Evolutionary conservation across 495 filamentous ascomycete species (phyloP).

Genomic region (Neurospora sublineolata): DNA sequence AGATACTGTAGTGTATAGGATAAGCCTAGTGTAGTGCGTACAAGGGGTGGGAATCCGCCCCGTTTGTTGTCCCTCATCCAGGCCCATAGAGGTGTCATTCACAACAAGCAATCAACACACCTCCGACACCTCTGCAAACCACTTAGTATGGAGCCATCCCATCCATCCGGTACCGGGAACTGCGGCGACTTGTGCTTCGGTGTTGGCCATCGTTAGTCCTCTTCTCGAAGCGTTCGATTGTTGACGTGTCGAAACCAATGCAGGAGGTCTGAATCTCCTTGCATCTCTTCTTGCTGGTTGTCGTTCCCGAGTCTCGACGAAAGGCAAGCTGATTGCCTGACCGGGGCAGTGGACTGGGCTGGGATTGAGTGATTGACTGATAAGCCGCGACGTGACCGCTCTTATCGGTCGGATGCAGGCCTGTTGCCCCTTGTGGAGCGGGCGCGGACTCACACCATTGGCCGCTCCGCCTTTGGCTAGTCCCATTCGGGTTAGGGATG

Average conservation of each 20-base stretch:
- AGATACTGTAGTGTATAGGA: not conserved
- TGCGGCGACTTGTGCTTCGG: not conserved
- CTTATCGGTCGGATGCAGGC: conserved; percentile 9
- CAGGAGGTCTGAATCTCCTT: not conserved
- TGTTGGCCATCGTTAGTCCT: not conserved
- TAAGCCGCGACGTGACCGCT: not conserved
- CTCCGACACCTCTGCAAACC: not conserved
- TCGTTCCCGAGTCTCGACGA: not conserved
- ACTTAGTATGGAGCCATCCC: not conserved
- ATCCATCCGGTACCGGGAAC: not conserved
- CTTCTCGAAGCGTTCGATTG: not conserved
- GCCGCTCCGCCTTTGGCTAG: conserved; percentile 17
- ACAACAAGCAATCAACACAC: not conserved
- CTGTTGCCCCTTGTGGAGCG: conserved; percentile 13
- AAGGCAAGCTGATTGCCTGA: not conserved
- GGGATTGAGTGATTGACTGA: not conserved
- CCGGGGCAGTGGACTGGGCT: not conserved
- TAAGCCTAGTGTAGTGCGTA: not conserved
- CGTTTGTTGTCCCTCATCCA: not conserved
- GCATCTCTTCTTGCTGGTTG: not conserved
- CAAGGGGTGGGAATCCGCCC: not conserved
- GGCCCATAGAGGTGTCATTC: not conserved
- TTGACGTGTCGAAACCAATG: not conserved
- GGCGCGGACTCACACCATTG: conserved; percentile 10
- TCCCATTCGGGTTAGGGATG: conserved; percentile 4